Evolutionary conservation across 108 stramenopile genomes (phyloP).

Genomic region (Pseudonitzschia multistriata): DNA sequence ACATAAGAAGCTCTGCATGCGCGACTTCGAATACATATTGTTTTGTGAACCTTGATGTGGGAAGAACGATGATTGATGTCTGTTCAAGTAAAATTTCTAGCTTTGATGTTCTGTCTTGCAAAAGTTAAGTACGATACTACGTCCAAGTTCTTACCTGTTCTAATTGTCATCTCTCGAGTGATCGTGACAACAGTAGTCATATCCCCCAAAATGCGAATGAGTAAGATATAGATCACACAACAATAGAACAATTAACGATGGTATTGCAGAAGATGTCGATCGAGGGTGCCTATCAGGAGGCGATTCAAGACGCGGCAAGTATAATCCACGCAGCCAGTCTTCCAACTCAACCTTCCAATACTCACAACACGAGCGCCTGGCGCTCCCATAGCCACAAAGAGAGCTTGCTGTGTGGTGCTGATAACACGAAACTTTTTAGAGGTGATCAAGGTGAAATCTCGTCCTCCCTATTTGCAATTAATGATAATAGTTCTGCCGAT

Average conservation of each 20-base stretch:
- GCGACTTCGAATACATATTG: background rate
- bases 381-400: too few relatives aligned
- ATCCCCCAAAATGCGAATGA: too few relatives aligned
- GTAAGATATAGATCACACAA: background rate
- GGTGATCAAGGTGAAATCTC: background rate
- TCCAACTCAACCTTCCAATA: background rate
- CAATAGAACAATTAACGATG: background rate
- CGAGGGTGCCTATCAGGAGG: slow-evolving; percentile 22
- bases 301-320: slow-evolving; percentile 16
- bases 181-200: too few relatives aligned
- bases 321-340: slow-evolving; percentile 6
- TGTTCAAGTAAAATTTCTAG: too few relatives aligned
- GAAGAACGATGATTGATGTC: too few relatives aligned
- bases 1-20: background rate
- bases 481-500: background rate
- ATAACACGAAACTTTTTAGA: slow-evolving; percentile 9
- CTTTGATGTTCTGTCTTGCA: too few relatives aligned
- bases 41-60: too few relatives aligned
- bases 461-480: too few relatives aligned
- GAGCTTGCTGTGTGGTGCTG: too few relatives aligned
- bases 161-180: too few relatives aligned
- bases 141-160: too few relatives aligned
- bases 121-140: too few relatives aligned
- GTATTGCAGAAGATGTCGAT: background rate
- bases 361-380: background rate